Base-by-base conservation (phyloP, 352 stramenopile genomes). In the Globisporangium lucens region DNA sequence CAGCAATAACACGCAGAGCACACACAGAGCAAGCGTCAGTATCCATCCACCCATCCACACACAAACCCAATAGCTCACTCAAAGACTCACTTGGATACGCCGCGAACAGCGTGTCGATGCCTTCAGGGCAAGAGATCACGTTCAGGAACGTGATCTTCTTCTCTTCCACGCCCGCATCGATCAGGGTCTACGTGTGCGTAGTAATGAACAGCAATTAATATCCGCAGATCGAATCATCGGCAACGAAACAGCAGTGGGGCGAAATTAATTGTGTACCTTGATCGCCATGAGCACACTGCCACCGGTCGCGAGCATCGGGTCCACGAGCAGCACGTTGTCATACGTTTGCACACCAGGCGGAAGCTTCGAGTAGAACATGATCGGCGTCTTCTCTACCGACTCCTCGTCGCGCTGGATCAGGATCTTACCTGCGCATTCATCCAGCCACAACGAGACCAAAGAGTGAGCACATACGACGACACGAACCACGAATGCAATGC, bases 351-450 rank as follows among this genome's bases (percentile, higher is more conserved):
- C 90, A 38, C 80, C 78, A 5, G 85, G 83, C 29, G 96, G 97
- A 29, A 99, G 74, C 78, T 99, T 99, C 33, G 87, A 93, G 79
- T 98, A 99, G 67, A 89, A 98, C 60, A 99, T 87, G 61, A 94
- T 72, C 35, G 91, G 86, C 57, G 87, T 82, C 72, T 93, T 98
- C 79, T 85, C 88, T 43, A 80, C 73, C 27, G 85, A 94, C 63
- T 66, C 76, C 82, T 99, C 97, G 70, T 99, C 91, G 46, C 97
- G 82, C 80, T 99, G 97, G 75, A 99, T 99, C 61, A 98, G 71
- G 67, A 99, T 98, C 75, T 99, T 99, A n/a, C 94, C 96, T 74
- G 56, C 20, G 36, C 41, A 43, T 56, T 66, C 13, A 47, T 8
- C 20, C 15, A 36, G 51, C 17, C 24, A 46, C 5, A 33, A 24